Evolutionary conservation across 176 grass and related monocot genomes (phyloP), one percentile per base, ranked within the genome.

Genomic region (bread wheat (Triticum aestivum)): DNA sequence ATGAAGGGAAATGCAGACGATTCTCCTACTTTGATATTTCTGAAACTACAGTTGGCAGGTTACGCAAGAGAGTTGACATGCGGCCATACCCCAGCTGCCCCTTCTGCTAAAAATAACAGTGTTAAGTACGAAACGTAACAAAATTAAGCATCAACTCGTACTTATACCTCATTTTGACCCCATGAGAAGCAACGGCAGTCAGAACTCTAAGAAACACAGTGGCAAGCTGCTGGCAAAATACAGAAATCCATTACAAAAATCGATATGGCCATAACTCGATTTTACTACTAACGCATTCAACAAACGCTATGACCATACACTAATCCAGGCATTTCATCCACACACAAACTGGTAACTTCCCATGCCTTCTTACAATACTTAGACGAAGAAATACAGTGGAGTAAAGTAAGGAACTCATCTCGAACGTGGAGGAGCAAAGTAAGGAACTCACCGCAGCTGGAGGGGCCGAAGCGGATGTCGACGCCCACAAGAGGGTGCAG

Each of bases 51-150:
- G 96, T 88, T 17, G 96, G 96, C 67, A 86, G 86, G 72, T 87
- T 92, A 45, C 93, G 88, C 79, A 84, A 47, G 86, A 91, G 65
- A 35, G 34, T 35, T 37, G 0, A 37, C 35, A 37, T 92, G 77
- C 94, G 93, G 1, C 96, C 96, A 77, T 96, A 92, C 18, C 96
- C 93, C 80, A 96, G 86, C 96, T 98, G 89, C 61, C 96, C 96
- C 87, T 94, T 98, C 96, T 98, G 91, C 86, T 69, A 88, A 78
- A 72, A 82, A 82, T 9, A 35, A 35, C 9, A 76, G 45, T 26
- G 58, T 92, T 85, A 52, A 92, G 81, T 66, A 82, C 79, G 81
- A 84, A 66, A 21, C 39, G 13, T 73, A 86, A 77, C 1, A 63
- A 27, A 81, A n/a, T 9, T 34, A 42, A 47, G 52, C 64, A 34